Evolutionary conservation across 129 eudicot species (phyloP).

Genomic region (Ambrosia artemisiifolia): DNA sequence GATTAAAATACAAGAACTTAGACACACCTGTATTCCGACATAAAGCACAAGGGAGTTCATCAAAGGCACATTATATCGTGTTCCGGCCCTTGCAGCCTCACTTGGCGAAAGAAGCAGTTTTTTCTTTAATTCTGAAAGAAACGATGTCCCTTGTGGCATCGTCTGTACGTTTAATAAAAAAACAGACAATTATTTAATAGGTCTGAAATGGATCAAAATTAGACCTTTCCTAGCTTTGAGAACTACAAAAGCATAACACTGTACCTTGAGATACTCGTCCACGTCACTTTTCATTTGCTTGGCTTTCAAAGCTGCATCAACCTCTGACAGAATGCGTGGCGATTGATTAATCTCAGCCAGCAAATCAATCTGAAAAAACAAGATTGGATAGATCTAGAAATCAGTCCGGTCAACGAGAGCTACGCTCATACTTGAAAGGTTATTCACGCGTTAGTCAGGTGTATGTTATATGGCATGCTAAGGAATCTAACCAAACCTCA

Average conservation of each 20-base stretch:
- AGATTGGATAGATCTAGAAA: background rate
- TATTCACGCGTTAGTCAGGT: too few species aligned
- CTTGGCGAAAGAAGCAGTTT: conserved; percentile 70
- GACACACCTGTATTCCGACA: conserved; percentile 80
- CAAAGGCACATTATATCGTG: conserved; percentile 84
- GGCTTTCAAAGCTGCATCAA: conserved; percentile 80
- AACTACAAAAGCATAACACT: background rate
- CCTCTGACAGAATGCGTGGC: conserved; percentile 85
- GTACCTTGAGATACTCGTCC: conserved; percentile 87
- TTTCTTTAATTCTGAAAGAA: conserved; percentile 72
- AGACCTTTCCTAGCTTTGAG: background rate
- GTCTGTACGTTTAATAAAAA: conserved; percentile 36
- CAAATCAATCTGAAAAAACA: conserved; percentile 67
- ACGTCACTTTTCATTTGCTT: conserved; percentile 83
- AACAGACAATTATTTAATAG: background rate
- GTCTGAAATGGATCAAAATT: too few species aligned
- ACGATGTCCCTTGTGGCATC: conserved; percentile 73
- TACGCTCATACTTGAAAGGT: background rate
- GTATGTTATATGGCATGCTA: background rate
- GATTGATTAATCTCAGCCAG: conserved; percentile 78
- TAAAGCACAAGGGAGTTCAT: conserved; percentile 93
- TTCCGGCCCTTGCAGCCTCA: conserved; percentile 75
- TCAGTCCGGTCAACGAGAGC: background rate
- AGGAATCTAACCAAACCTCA: background rate
- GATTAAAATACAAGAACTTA: background rate